phyloP scores from a whole-genome alignment of 2,329 filamentous ascomycete species.

The Arthrinium puccinioides region DNA sequence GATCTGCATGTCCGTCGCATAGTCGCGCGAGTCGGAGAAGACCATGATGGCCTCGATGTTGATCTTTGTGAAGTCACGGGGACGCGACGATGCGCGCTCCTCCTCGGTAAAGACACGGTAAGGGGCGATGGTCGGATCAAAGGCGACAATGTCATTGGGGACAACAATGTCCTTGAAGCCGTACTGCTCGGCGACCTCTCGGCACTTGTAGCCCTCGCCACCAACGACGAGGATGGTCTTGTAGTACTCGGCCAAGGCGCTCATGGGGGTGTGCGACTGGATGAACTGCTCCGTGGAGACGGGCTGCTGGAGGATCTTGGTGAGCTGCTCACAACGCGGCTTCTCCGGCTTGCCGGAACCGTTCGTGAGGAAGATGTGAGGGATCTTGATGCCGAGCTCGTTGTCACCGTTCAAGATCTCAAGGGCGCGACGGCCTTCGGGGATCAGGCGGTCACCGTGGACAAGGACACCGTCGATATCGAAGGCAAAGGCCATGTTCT shows the following conservation, averaged over 20 bases:
- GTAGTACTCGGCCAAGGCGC: conserved; percentile 69
- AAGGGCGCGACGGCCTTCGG: conserved; percentile 57
- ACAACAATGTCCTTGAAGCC: conserved; percentile 68
- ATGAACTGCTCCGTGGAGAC: conserved; percentile 69
- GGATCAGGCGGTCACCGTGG: conserved; percentile 64
- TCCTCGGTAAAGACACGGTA: conserved; percentile 61
- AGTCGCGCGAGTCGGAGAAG: conserved; percentile 68
- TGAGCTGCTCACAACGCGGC: conserved; percentile 58
- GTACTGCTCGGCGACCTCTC: conserved; percentile 65
- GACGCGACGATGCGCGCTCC: conserved; percentile 59
- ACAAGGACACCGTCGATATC: conserved; percentile 74
- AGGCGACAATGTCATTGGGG: conserved; percentile 67
- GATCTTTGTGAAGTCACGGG: conserved; percentile 63
- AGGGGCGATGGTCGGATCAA: conserved; percentile 61
- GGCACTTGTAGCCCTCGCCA: conserved; percentile 68
- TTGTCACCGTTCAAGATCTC: conserved; percentile 70
- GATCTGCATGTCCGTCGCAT: conserved; percentile 69
- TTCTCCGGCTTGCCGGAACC: conserved; percentile 65
- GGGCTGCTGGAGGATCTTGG: conserved; percentile 57
- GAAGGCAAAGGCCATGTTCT: conserved; percentile 78
- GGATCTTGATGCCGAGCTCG: conserved; percentile 71
- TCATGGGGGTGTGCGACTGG: conserved; percentile 72
- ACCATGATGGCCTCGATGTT: conserved; percentile 71
- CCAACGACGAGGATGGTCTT: conserved; percentile 68
- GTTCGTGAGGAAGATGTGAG: conserved; percentile 69